Evolutionary conservation across 208 protist species (phyloP), one percentile per base, ranked within the genome.

Genomic region (Sergeia podlipaevii): DNA sequence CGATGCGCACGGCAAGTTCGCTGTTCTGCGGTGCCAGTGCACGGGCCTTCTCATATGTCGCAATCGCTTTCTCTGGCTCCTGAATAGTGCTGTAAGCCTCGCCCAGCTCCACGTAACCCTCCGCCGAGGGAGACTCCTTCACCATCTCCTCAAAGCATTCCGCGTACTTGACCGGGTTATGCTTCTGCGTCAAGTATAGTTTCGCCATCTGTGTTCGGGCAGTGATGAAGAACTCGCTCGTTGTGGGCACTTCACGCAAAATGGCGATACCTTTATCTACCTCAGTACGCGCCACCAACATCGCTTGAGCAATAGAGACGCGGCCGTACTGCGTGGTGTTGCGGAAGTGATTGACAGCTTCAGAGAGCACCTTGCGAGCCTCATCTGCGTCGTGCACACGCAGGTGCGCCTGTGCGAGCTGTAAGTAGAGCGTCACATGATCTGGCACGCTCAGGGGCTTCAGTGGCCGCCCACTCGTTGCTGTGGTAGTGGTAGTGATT

Each of bases 111-210:
- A 97, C 58, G 68, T 85, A 95, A 48, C 77, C 87, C 55, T 88
- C 66, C 24, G 74, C 48, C 13, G 86, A 75, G 28, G 84, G 77
- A 26, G 76, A 46, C 50, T 87, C 71, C 53, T 93, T 76, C 18
- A 91, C 86, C 65, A 96, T 80, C 53, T 97, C 85, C 54, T 96
- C 85, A 61, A 91, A 96, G 65, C 89, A 95, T 51, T 87, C 70
- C 0, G 85, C 81, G 52, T 91, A 97, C 64, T 79, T 72, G 4
- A 55, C 33, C 4, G 73, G 72, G 69, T 97, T 89, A 46, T 90
- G 77, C 36, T 85, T 67, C 23, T 90, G 74, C 24, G 75, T 66
- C 43, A 97, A 78, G 56, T 95, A 94, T 27, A 97, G 73, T 52
- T 91, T 89, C 13, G 89, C 91, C 65, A 95, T 89, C 42, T 93